A percentile compares a stretch with the other conserved stretches of the same genome.
phyloP scores from a whole-genome alignment of 2,329 filamentous ascomycete genomes.

The Aspergillus eucalypticola region DNA sequence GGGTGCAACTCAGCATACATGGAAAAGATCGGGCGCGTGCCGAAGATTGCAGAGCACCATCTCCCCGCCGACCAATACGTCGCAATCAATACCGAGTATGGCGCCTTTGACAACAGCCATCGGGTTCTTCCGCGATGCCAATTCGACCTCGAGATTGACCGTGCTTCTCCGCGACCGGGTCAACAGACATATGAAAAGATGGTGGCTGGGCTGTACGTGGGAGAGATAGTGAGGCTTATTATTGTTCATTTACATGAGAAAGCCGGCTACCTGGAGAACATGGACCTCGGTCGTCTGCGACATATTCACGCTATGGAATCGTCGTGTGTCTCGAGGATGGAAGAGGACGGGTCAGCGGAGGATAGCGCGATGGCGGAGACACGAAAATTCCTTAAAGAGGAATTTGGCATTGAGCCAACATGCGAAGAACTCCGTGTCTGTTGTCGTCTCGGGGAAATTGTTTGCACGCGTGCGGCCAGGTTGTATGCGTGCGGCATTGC shows the following conservation, averaged over 20 bases:
- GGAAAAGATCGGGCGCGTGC: conserved; percentile 79
- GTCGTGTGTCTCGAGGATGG: conserved; percentile 85
- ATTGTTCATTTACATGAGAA: conserved; percentile 80
- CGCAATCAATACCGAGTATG: conserved; percentile 94
- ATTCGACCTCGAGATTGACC: conserved; percentile 73
- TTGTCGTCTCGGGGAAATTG: conserved; percentile 85
- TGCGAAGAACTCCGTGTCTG: conserved; percentile 81
- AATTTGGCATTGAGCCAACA: conserved; percentile 65
- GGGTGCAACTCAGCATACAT: conserved; percentile 96
- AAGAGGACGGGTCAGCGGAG: conserved; percentile 73
- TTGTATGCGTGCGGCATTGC: conserved; percentile 91
- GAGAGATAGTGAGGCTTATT: conserved; percentile 85
- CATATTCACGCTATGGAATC: conserved; percentile 84
- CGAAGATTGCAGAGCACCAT: conserved; percentile 81
- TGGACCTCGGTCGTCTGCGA: conserved; percentile 74
- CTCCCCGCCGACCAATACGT: conserved; percentile 73
- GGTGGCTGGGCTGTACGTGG: conserved; percentile 89
- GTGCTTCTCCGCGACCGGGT: conserved; percentile 82
- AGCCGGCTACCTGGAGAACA: conserved; percentile 72
- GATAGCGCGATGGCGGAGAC: conserved; percentile 83
- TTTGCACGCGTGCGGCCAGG: conserved; percentile 86
- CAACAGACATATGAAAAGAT: conserved; percentile 97
- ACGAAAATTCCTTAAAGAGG: conserved; percentile 70
- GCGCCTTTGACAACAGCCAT: conserved; percentile 86
- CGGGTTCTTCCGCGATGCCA: conserved; percentile 67